phyloP scores from a whole-genome alignment of 2,329 filamentous ascomycete genomes.

The Trichoderma sp. region DNA sequence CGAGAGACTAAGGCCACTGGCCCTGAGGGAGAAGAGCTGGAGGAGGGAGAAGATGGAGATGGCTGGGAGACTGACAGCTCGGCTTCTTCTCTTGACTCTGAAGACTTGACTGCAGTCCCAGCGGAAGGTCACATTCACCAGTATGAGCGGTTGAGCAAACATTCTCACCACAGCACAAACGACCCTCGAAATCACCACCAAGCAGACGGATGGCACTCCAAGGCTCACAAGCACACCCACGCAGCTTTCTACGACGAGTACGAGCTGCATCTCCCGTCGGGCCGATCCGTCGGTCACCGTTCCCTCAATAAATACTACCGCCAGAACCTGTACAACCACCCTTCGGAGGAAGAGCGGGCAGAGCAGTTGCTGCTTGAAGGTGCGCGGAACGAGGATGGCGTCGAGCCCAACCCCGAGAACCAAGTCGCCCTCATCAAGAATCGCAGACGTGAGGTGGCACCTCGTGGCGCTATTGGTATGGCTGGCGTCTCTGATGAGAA shows the following conservation, averaged over 20 bases:
- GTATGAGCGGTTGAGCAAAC: constrained; percentile 68
- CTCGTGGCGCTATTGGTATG: constrained; percentile 74
- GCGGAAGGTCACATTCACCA: constrained; percentile 69
- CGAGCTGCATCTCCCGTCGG: constrained; percentile 88
- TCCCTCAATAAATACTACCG: constrained; percentile 85
- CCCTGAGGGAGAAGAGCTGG: constrained; percentile 46
- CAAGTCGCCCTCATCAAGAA: constrained; percentile 35
- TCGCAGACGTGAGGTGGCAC: constrained; percentile 55
- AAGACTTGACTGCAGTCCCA: constrained; percentile 75
- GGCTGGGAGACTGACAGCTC: constrained; percentile 96
- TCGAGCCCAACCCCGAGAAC: constrained; percentile 34
- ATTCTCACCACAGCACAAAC: constrained; percentile 70
- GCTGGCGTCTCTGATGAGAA: constrained; percentile 71
- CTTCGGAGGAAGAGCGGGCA: constrained; percentile 71
- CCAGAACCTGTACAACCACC: constrained; percentile 86
- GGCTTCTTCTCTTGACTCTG: constrained; percentile 82
- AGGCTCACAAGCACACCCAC: constrained; percentile 69
- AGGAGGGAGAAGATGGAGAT: constrained; percentile 61
- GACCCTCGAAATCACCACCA: constrained; percentile 72
- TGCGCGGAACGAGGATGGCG: constrained; percentile 35
- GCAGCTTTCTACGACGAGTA: constrained; percentile 89
- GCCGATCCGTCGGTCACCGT: constrained; percentile 84
- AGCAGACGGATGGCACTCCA: constrained; percentile 76
- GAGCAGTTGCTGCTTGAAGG: constrained; percentile 62
- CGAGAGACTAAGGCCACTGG: constrained; percentile 52